phyloP scores from a whole-genome alignment of 371 early-diverging fungal genomes.

The Mucor indicus region DNA sequence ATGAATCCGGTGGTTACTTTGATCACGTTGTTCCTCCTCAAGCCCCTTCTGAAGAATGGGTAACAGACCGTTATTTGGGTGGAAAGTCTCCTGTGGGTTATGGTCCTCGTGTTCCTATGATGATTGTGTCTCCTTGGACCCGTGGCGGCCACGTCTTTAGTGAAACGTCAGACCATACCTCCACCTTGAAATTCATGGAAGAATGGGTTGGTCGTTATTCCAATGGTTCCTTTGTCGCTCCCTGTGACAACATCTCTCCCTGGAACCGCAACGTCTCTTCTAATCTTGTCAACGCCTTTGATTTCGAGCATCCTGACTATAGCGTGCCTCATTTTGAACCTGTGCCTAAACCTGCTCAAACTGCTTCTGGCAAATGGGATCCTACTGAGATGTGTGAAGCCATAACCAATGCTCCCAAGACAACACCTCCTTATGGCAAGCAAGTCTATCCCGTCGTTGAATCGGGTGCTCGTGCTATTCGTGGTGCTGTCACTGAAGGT shows the following conservation, averaged over 20 bases:
- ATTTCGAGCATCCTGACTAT: slow-evolving; percentile 24
- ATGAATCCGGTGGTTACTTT: slow-evolving; percentile 22
- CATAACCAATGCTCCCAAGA: too few species aligned
- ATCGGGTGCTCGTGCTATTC: too few species aligned
- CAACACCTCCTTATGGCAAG: too few species aligned
- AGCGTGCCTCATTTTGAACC: slow-evolving; percentile 14
- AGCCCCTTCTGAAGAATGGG: slow-evolving; percentile 14
- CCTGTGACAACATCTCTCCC: slow-evolving; percentile 18
- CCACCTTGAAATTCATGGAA: slow-evolving; percentile 22
- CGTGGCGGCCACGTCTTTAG: slow-evolving; percentile 29
- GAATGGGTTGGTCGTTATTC: slow-evolving; percentile 24
- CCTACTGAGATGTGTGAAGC: too few species aligned
- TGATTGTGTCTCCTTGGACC: slow-evolving; percentile 21
- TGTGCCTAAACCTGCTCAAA: too few species aligned
- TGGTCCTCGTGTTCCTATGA: slow-evolving; percentile 29
- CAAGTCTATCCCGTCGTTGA: too few species aligned
- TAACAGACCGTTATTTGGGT: slow-evolving; percentile 14
- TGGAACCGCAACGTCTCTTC: slow-evolving; percentile 18
- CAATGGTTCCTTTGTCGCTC: slow-evolving; percentile 16
- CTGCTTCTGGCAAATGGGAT: too few species aligned
- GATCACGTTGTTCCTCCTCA: slow-evolving; percentile 26
- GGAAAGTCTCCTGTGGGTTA: slow-evolving; percentile 1
- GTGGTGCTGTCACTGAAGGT: too few species aligned
- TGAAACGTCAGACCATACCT: slow-evolving; percentile 25
- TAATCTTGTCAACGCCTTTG: slow-evolving; percentile 18